Evolutionary conservation across 1,284 basidiomycete genomes (phyloP), one percentile per base, ranked within the genome.

Genomic region (Ceratobasidium sp.): DNA sequence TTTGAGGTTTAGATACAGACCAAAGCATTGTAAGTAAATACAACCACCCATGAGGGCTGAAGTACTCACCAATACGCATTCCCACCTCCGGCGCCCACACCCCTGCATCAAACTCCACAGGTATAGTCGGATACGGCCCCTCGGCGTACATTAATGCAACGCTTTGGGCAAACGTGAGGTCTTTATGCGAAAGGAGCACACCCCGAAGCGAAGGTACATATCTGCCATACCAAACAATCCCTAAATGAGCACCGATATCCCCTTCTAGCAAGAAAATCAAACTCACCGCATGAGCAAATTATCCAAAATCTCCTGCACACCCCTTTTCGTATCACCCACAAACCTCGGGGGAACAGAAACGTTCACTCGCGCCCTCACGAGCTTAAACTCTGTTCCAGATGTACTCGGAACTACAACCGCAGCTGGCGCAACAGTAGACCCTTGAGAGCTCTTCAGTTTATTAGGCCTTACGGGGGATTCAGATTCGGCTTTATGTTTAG

Each of bases 201-300:
- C 96, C 96, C 72, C 89, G 87, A 60, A 99, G 86, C 27, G 94
- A 90, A 27, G 94, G 93, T 59, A 97, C 90, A 83, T 98, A 97
- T 83, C 97, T 98, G 76, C 0, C 8, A 11, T 51, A 67, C 44
- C 17, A 62, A 44, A 59, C 31, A 51, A 11, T 2, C 19, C 44
- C n/a, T 59, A 73, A 59, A 69, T n/a, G 15, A 33, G 36, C 22
- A 4, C 8, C n/a, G 29, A 22, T 31, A 31, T 27, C 22, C 41
- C 11, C 44, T 47, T 29, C 1, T 54, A 41, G 6, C 27, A 73
- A 41, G n/a, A 19, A n/a, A 19, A 24, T n/a, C 29, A 29, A 22
- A 83, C 90, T 81, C 80, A 96, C 96, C 94, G 89, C 96, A 98
- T 97, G 27, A 97, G 85, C 91, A 97, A 93, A 11, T 92, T 93